Percentiles rank a stretch among this genome's conserved stretches.
Evolutionary conservation across 2,329 filamentous ascomycete species (phyloP).

Genomic region (Xylariaceae sp.): DNA sequence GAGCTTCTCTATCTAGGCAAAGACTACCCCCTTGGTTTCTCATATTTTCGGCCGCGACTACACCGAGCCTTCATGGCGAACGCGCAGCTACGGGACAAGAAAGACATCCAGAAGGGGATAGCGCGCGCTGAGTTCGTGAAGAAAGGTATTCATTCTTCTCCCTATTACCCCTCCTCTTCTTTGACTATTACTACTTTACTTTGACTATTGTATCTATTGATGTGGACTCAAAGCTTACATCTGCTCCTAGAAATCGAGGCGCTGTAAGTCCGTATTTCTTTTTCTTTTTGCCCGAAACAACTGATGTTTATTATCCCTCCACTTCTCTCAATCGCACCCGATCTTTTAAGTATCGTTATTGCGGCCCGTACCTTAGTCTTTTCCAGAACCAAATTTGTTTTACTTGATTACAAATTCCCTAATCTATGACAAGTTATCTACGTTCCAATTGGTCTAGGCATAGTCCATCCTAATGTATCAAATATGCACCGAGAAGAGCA

Average conservation of each 20-base stretch:
- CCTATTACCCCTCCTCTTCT: background rate
- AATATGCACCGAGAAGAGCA: constrained; percentile 4
- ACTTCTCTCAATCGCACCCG: background rate
- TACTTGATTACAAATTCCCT: constrained; percentile 6
- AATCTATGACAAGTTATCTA: constrained; percentile 14
- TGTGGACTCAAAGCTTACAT: constrained; percentile 2
- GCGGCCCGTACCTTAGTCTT: no score
- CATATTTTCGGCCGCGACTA: constrained; percentile 79
- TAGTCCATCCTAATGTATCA: background rate
- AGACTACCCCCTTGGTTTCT: constrained; percentile 83
- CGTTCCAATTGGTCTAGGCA: background rate
- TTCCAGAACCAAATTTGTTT: no score
- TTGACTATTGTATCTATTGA: background rate
- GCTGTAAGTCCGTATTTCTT: constrained; percentile 66
- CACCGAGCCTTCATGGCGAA: constrained; percentile 87
- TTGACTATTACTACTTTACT: background rate
- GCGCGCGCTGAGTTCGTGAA: constrained; percentile 84
- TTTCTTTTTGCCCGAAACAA: no score
- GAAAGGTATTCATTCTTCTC: constrained; percentile 66
- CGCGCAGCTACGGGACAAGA: constrained; percentile 70
- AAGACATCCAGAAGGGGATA: constrained; percentile 77
- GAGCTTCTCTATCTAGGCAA: constrained; percentile 84
- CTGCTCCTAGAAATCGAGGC: constrained; percentile 79
- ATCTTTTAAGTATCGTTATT: background rate
- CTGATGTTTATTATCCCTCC: background rate